Evolutionary conservation across 768 basidiomycete genomes (phyloP).

Genomic region (Cystofilobasidium bisporidii): DNA sequence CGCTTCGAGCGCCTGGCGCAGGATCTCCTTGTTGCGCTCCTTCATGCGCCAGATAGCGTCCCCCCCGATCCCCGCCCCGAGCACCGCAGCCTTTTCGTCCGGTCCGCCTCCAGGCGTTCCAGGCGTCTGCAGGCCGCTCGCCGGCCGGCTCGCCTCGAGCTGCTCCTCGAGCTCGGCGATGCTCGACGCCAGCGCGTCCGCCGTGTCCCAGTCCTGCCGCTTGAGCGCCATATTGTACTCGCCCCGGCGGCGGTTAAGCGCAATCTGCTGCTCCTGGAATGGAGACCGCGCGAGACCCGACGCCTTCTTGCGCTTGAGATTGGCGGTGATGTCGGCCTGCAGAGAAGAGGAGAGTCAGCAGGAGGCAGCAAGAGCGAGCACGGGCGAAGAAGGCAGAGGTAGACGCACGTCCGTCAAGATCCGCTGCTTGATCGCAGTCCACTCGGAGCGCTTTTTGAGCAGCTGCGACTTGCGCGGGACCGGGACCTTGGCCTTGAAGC

Average conservation of each 20-base stretch:
- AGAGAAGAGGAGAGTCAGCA: not conserved
- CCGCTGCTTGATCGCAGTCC: conserved; percentile 52
- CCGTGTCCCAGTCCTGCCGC: conserved; percentile 60
- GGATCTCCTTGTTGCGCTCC: conserved; percentile 2
- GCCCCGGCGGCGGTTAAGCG: conserved; percentile 54
- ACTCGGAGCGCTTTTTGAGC: conserved; percentile 52
- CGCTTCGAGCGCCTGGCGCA: not conserved
- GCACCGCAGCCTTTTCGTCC: not conserved
- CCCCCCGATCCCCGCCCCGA: not conserved
- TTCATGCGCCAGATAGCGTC: conserved; percentile 1
- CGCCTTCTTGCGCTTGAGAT: conserved; percentile 55
- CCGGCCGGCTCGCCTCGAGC: not conserved
- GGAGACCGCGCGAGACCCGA: conserved; percentile 21
- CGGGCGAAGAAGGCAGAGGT: not conserved
- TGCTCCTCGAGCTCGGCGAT: conserved; percentile 49
- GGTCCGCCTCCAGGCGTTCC: not conserved
- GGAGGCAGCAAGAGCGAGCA: too few relatives aligned
- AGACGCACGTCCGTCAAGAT: conserved; percentile 66
- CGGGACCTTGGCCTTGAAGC: conserved; percentile 49
- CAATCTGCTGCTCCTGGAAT: conserved; percentile 35
- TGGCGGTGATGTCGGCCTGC: conserved; percentile 73
- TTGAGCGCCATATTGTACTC: conserved; percentile 64
- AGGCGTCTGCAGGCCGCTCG: not conserved
- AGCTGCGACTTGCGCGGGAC: conserved; percentile 60
- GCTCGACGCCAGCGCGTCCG: conserved; percentile 53